Percentiles rank a stretch among this genome's conserved stretches.
Evolutionary conservation across 164 flowering plant genomes (phyloP).

Genomic region (Warburgia ugandensis): DNA sequence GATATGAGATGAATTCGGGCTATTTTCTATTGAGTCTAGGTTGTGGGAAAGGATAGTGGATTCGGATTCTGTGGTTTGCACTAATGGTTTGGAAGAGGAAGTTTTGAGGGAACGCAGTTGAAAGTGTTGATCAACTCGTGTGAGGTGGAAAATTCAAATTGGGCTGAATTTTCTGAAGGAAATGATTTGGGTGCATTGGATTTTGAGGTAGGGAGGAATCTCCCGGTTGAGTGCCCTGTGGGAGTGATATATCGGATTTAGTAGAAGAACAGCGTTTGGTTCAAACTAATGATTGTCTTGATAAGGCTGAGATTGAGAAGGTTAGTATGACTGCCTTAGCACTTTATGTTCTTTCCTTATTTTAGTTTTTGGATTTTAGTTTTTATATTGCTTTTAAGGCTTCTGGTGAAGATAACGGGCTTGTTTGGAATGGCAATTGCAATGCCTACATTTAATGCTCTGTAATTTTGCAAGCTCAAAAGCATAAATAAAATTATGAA

Average conservation of each 20-base stretch:
- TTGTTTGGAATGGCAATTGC: too few species aligned
- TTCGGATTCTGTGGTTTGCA: not conserved
- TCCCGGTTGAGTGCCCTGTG: slow-evolving; percentile 69
- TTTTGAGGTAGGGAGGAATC: slow-evolving; percentile 1
- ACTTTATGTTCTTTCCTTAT: not conserved
- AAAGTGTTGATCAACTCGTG: slow-evolving; percentile 58
- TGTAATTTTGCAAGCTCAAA: too few species aligned
- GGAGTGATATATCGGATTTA: slow-evolving; percentile 57
- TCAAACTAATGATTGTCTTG: slow-evolving; percentile 51
- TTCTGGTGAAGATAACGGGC: too few species aligned
- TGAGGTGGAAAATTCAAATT: slow-evolving; percentile 13
- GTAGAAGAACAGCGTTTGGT: slow-evolving; percentile 44
- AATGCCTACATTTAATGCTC: too few species aligned
- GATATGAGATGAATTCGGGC: slow-evolving; percentile 1
- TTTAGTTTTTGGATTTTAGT: too few species aligned
- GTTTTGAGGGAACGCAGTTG: slow-evolving; percentile 35
- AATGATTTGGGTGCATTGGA: slow-evolving; percentile 1
- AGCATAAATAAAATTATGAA: too few species aligned
- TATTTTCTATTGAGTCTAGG: slow-evolving; percentile 28
- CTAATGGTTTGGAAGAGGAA: slow-evolving; percentile 4
- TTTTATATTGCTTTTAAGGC: too few species aligned
- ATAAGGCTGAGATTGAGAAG: slow-evolving; percentile 18
- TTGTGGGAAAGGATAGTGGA: slow-evolving; percentile 13
- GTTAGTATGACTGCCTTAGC: slow-evolving; percentile 18
- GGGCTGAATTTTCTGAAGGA: slow-evolving; percentile 1